Conservation (phyloP, 2,329 filamentous ascomycete species). For the Microdochium trichocladiopsis region DNA sequence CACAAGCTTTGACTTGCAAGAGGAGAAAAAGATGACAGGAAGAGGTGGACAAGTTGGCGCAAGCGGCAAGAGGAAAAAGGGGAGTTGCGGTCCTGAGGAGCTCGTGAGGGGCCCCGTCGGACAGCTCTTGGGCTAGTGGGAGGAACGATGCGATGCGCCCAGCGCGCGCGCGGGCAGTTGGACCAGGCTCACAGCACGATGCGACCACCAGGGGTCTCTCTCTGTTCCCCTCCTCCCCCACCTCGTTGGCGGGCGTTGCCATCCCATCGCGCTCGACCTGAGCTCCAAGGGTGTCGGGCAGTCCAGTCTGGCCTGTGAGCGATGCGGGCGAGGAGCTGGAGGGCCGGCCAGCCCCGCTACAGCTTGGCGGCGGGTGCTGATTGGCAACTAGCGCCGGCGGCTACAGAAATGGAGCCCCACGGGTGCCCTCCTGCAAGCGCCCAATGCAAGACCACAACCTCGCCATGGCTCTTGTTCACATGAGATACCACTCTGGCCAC, state of each 20-base stretch:
- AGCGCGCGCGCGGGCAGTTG: background rate
- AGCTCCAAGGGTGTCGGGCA: background rate
- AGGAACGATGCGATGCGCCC: background rate
- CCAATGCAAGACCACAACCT: background rate
- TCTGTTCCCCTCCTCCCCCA: background rate
- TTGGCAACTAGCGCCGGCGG: background rate
- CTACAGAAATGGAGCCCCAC: background rate
- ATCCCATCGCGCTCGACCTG: background rate
- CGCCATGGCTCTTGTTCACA: background rate
- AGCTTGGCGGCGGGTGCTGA: background rate
- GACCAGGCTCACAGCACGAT: background rate
- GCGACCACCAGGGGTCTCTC: too few species aligned
- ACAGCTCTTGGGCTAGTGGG: background rate
- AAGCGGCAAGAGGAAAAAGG: background rate
- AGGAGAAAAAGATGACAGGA: constrained; percentile 2
- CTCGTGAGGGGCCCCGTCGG: background rate
- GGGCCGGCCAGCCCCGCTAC: background rate
- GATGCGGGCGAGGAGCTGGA: background rate
- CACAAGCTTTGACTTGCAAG: constrained; percentile 1
- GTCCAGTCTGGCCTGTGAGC: background rate
- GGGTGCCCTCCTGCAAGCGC: background rate
- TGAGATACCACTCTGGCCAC: background rate
- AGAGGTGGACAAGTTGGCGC: background rate
- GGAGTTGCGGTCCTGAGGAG: background rate
- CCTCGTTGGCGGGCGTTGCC: background rate